Evolutionary conservation across 306 rosid genomes (phyloP).

Genomic region (Hylodesmum podocarpum): DNA sequence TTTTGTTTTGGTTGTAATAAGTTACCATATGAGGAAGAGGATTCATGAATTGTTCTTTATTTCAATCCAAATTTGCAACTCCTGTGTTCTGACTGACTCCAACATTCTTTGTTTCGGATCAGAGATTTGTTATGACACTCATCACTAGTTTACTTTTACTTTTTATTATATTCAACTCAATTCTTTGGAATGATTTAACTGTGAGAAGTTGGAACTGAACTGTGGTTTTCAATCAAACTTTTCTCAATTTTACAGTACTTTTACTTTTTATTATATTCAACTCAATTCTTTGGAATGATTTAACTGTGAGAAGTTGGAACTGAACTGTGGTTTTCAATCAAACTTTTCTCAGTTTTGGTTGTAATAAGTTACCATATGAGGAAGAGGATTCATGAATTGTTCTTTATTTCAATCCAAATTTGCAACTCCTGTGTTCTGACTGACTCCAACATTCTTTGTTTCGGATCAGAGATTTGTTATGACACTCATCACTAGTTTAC

Average conservation of each 20-base stretch:
- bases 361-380: conserved; percentile 33
- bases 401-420: conserved; percentile 22
- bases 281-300: background rate
- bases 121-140: background rate
- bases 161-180: background rate
- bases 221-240: background rate
- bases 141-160: background rate
- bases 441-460: conserved; percentile 18
- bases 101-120: conserved; percentile 26
- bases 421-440: conserved; percentile 18
- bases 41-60: conserved; percentile 14
- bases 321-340: background rate
- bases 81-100: conserved; percentile 14
- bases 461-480: conserved; percentile 11
- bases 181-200: conserved; percentile 6
- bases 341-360: background rate
- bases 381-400: conserved; percentile 19
- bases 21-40: conserved; percentile 13
- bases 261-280: background rate
- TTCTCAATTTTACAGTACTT: background rate
- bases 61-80: conserved; percentile 24
- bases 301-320: conserved; percentile 11
- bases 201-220: conserved; percentile 14
- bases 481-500: conserved; percentile 2
- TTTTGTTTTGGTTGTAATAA: conserved; percentile 37